Base-by-base conservation (phyloP, 805 yeast genomes). In the Teunomyces atbi region DNA sequence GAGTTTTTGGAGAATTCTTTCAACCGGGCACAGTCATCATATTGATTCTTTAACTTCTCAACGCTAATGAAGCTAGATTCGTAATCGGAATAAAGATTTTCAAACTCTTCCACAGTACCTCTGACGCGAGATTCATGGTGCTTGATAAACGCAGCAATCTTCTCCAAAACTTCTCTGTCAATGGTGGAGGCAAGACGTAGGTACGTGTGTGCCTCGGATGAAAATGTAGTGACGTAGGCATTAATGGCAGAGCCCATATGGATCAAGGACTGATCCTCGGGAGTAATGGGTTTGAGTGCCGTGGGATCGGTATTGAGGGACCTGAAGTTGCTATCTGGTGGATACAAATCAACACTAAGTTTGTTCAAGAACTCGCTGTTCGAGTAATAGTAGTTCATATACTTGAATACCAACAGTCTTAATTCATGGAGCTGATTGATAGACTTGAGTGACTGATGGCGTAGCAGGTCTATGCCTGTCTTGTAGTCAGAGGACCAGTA, bases 401-500 rank as follows among this genome's bases (percentile, higher is more conserved):
- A 66, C 44, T 52, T 58, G 52, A 66, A 63, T 35, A 72, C 68
- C 49, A 72, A 58, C 45, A 59, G 61, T 26, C 74, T 59, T 12
- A 71, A 57, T 35, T 71, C 76, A 49, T 73, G 77, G 12, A 71
- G 56, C 55, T 72, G 77, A 27, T 56, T 53, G 23, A 71, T 50
- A 5, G 76, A 69, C 21, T 60, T 55, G 8, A 50, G 46, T 36
- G 66, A 60, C 51, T 70, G 76, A 6, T 47, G 44, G 12, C 59
- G 51, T 18, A 73, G 51, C 34, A 49, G 54, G 29, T 64, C 67
- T 15, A 72, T 63, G 4, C 76, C 73, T 3, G 71, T 51, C 28
- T 55, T 57, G 43, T 67, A 69, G 57, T 73, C 77, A 1, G 75
- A 52, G 3, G 75, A 65, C 76, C 77, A 73, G 57, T 66, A 73